Conservation (phyloP, 345 rosid species). For the Populus euphratica region DNA sequence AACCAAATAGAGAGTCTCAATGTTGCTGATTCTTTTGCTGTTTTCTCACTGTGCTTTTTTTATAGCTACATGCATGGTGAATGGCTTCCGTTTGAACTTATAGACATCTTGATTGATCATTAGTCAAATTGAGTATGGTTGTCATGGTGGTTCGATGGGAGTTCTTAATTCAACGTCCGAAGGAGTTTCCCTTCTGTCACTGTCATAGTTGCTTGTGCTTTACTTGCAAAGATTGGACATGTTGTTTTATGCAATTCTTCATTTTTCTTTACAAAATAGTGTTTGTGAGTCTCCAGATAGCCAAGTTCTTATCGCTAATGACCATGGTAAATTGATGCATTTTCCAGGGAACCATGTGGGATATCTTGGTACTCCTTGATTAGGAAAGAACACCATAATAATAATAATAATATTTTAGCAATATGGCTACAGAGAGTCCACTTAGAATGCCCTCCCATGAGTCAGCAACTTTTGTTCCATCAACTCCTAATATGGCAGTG, state of each 20-base stretch:
- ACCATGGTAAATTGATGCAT: background rate
- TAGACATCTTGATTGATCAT: background rate
- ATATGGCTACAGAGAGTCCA: slow-evolving; percentile 60
- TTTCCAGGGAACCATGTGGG: slow-evolving; percentile 5
- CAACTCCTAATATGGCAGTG: slow-evolving; percentile 20
- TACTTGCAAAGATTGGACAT: background rate
- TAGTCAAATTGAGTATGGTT: too few relatives aligned
- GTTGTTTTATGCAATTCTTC: background rate
- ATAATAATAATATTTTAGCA: background rate
- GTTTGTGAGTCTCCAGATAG: background rate
- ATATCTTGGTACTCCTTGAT: background rate
- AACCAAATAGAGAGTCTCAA: too few relatives aligned
- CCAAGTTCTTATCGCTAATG: background rate
- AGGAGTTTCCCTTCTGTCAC: background rate
- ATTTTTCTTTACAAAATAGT: background rate
- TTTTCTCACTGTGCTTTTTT: background rate
- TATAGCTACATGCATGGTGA: background rate
- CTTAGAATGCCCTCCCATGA: slow-evolving; percentile 42
- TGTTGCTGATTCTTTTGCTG: background rate
- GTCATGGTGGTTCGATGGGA: background rate
- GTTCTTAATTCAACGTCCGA: background rate
- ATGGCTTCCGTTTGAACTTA: background rate
- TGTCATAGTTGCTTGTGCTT: background rate
- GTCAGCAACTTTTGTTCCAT: slow-evolving; percentile 20
- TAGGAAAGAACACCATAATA: background rate